Evolutionary conservation across 2,329 filamentous ascomycete genomes (phyloP), one percentile per base, ranked within the genome.

Genomic region (Lasiodiplodia theobromae): DNA sequence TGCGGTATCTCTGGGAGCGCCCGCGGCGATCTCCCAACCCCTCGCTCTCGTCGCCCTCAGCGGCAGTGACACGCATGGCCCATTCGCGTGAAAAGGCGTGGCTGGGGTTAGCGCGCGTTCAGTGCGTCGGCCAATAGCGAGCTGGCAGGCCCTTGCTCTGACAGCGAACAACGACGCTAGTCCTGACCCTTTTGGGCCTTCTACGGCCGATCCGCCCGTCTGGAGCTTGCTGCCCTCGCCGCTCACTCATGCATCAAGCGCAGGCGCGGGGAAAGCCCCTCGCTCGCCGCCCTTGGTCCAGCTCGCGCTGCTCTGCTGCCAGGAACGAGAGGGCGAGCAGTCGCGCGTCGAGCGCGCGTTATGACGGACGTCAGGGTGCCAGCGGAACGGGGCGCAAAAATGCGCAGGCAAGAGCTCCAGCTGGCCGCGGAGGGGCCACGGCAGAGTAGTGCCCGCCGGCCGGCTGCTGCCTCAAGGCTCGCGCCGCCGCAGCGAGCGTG

Each of bases 41-140:
- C 57, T 62, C 57, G 57, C 57, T 31, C 57, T 62, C 38, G 14
- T 21, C 40, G 56, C 11, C 34, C 54, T 58, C 56, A 21, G 56
- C 57, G 58, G 58, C 40, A 63, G 58, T 62, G 58, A 62, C 58
- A 62, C 58, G 58, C 58, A 62, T 62, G 38, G 57, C 23, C 44
- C 38, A 62, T 47, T 62, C 38, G 58, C 40, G 25, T 23, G 58
- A 62, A 47, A 63, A 34, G 40, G 58, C 25, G 58, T 63, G 58
- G 58, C 40, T 63, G 58, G 58, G 58, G 38, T 14, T 38, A 31
- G 31, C 53, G 52, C 52, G 28, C 52, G 54, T n/a, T 21, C 34
- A 3, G 10, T 18, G 58, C 58, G 58, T 18, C 23, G 40, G 58
- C 58, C 40, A 49, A 49, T 49, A 8, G 58, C 8, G 7, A 14